Base-by-base conservation (phyloP, 768 basidiomycete species). In the Macrolepiota fuliginosa region DNA sequence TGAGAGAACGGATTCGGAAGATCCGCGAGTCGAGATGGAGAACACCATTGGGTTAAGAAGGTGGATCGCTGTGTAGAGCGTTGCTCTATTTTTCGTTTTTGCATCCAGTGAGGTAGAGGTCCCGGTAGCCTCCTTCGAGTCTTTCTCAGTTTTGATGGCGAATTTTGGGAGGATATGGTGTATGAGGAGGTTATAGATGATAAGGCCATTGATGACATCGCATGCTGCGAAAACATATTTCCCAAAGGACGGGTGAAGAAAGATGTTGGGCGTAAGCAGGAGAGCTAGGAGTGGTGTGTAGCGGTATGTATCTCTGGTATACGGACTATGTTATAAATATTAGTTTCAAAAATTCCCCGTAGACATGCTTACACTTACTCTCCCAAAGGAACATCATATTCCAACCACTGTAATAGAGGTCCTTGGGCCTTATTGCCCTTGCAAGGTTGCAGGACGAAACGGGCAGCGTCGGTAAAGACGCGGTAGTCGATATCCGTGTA, bases 401-500 rank as follows among this genome's bases (percentile, higher is more conserved):
- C 71, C 9, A 83, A 67, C 27, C 72, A 68, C 12, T 69, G 64
- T 22, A 75, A 77, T 47, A 90, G 66, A 29, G 84, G 80, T 10
- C 94, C 95, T 63, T 81, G 79, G 19, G 89, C 92, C 24, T 63
- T 65, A 67, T 88, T 89, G 32, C 70, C 63, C 10, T 63, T 71
- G n/a, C 74, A 67, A 39, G 87, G 83, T 50, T 79, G 68, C 27
- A 85, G 71, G 35, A 92, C 69, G 70, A 92, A 93, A 45, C 75
- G 77, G 1, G 94, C 88, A 3, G 97, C 97, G 72, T 98, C 96
- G 50, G 85, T 91, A 78, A 98, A 97, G 67, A 99, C 96, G 39
- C 87, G 83, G 74, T 98, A 98, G 75, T 99, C 97, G 65, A 98
- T 82, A 74, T 99, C 97, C n/a, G 97, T 98, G 71, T 98, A 99